Evolutionary conservation across 176 grass and related monocot species (phyloP).

Genomic region (sorghum (Sorghum bicolor)): Sorghum_bicolor_NCBIv3 NC_012878.2:58202001-58202500

Average conservation of each 20-base stretch:
- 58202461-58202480: conserved; percentile 69
- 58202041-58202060: not conserved
- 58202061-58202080: conserved; percentile 1
- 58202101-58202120: not conserved
- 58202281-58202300: not conserved
- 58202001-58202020: conserved; percentile 15
- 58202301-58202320: not conserved
- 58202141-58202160: not conserved
- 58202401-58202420: not conserved
- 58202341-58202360: not conserved
- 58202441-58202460: conserved; percentile 90
- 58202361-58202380: not conserved
- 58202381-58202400: not conserved
- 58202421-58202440: conserved; percentile 53
- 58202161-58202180: not conserved
- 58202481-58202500: conserved; percentile 67
- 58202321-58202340: not conserved
- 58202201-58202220: not conserved
- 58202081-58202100: not conserved
- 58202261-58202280: not conserved
- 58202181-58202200: not conserved
- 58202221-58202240: not conserved
- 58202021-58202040: not conserved
- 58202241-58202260: not conserved
- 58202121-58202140: not conserved